Evolutionary conservation across 148 eudicot genomes (phyloP).

Genomic region (Bassia scoparia): DNA sequence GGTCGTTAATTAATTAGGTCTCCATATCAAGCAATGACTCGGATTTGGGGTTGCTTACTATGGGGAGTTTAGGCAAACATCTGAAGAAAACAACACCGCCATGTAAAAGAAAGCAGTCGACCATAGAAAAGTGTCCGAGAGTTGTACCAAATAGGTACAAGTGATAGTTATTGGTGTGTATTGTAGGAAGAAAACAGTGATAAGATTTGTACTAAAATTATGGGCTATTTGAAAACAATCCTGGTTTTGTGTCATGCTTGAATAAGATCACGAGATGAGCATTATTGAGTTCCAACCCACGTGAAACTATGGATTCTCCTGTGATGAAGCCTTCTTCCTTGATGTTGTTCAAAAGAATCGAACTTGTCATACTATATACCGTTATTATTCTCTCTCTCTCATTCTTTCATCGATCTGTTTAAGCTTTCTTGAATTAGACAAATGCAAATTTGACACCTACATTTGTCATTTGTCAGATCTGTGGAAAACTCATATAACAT

Average conservation of each 20-base stretch:
- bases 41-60: no score
- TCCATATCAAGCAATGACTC: no score
- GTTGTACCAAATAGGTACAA: slow-evolving; percentile 81
- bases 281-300: slow-evolving; percentile 42
- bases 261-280: slow-evolving; percentile 58
- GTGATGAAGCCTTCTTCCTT: slow-evolving; percentile 59
- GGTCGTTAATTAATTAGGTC: no score
- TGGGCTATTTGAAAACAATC: slow-evolving; percentile 51
- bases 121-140: slow-evolving; percentile 33
- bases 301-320: slow-evolving; percentile 73
- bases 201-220: slow-evolving; percentile 59
- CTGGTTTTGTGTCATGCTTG: slow-evolving; percentile 59
- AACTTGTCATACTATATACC: background rate
- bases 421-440: no score
- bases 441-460: no score
- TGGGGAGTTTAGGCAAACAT: no score
- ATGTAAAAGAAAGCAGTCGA: slow-evolving; percentile 19
- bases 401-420: no score
- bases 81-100: slow-evolving; percentile 25
- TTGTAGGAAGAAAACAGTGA: slow-evolving; percentile 53
- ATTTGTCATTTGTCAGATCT: no score
- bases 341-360: slow-evolving; percentile 52
- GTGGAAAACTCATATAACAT: no score
- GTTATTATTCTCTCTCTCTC: no score
- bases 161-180: no score